Evolutionary conservation across 352 stramenopile species (phyloP).

Genomic region (Pythium sukuiense): DNA sequence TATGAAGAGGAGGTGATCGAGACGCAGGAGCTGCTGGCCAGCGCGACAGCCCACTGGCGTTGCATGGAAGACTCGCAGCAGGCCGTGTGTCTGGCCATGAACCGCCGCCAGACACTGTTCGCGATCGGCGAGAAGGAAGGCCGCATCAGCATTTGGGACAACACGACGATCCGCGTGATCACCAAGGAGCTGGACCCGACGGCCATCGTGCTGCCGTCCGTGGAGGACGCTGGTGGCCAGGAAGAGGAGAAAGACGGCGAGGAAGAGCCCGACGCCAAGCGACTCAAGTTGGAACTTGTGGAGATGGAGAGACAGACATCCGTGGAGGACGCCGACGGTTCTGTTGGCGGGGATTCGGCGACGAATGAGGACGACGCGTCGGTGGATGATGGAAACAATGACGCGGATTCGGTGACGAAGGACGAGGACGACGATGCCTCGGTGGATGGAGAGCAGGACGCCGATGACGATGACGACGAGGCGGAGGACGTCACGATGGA

Average conservation of each 20-base stretch:
- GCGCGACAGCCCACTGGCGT: slow-evolving; percentile 44
- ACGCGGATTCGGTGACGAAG: slow-evolving; percentile 27
- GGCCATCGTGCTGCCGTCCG: slow-evolving; percentile 43
- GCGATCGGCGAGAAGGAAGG: slow-evolving; percentile 80
- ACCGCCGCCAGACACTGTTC: slow-evolving; percentile 58
- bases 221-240: slow-evolving; percentile 5
- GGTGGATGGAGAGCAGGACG: slow-evolving; percentile 23
- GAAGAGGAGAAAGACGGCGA: slow-evolving; percentile 8
- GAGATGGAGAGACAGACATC: slow-evolving; percentile 9
- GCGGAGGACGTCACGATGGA: slow-evolving; percentile 20
- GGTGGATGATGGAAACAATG: slow-evolving; percentile 43
- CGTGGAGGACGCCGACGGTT: slow-evolving; percentile 22
- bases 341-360: slow-evolving; percentile 25
- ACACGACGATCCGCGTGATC: slow-evolving; percentile 74
- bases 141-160: slow-evolving; percentile 83
- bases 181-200: slow-evolving; percentile 78
- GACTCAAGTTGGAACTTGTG: neutral
- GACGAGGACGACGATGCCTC: slow-evolving; percentile 18
- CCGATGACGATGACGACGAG: slow-evolving; percentile 37
- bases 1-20: slow-evolving; percentile 55
- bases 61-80: slow-evolving; percentile 79
- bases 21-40: slow-evolving; percentile 58
- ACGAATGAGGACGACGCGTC: slow-evolving; percentile 35
- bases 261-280: neutral
- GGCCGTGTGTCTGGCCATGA: slow-evolving; percentile 68